A percentile compares a stretch with the other conserved stretches of the same genome.
These are phyloP conservation scores for Vanrija sp. DNA, from an alignment of 1,284 basidiomycete genomes.

Conservation along the genomic window DNA sequence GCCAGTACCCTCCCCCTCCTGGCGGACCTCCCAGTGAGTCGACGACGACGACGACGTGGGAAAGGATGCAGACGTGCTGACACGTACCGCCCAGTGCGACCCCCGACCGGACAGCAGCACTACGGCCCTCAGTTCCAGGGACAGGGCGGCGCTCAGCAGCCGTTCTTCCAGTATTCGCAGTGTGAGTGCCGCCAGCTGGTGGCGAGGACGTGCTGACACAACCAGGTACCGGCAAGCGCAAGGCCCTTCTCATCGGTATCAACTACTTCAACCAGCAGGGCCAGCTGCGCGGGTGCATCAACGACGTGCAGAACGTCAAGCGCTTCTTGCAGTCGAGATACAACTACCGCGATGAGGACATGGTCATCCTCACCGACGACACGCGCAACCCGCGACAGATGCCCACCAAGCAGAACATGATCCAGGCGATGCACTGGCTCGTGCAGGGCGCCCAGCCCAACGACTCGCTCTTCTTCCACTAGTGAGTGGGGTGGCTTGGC, in stretches of 20 bases:
- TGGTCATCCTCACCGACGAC: conserved; percentile 80
- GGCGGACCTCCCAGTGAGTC: conserved; percentile 1
- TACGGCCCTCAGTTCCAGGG: conserved; percentile 64
- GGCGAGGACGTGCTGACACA: background rate
- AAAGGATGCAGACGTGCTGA: background rate
- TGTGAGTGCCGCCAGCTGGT: conserved; percentile 48
- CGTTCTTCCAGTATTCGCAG: conserved; percentile 76
- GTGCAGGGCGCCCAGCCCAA: conserved; percentile 70
- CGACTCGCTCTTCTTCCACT: conserved; percentile 89
- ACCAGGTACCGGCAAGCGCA: conserved; percentile 33
- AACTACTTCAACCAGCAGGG: conserved; percentile 68
- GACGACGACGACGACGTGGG: no score
- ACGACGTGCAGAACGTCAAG: conserved; percentile 75
- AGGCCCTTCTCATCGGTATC: conserved; percentile 50
- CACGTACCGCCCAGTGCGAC: conserved; percentile 2
- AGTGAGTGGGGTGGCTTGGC: conserved; percentile 50
- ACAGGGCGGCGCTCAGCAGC: conserved; percentile 55
- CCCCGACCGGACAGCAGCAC: conserved; percentile 59
- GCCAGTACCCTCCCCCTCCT: background rate
- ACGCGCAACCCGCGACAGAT: conserved; percentile 58
- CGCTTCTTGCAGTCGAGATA: conserved; percentile 67
- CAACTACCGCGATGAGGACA: conserved; percentile 71
- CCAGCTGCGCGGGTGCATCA: conserved; percentile 76
- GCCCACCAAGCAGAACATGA: conserved; percentile 79
- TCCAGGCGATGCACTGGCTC: conserved; percentile 85